These are phyloP conservation scores for Wolfiporia cocos DNA, from an alignment of 1,284 basidiomycete species.

Conservation along the genomic window DNA sequence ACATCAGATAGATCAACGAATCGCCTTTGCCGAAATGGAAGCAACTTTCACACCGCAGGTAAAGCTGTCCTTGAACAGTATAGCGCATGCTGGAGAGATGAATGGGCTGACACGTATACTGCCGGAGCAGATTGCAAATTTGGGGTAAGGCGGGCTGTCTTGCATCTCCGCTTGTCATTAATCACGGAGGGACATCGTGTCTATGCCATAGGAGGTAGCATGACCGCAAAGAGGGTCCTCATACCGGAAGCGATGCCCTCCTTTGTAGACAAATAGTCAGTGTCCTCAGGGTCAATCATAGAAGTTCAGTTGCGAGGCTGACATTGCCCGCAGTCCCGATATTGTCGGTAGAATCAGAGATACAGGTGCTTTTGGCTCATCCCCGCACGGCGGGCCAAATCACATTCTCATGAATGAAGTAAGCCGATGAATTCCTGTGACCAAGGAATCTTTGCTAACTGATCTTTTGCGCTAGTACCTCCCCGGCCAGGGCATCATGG, in stretches of 20 bases:
- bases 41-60: slow-evolving; percentile 76
- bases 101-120: not conserved
- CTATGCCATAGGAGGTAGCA: slow-evolving; percentile 52
- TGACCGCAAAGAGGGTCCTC: slow-evolving; percentile 54
- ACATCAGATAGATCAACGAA: slow-evolving; percentile 69
- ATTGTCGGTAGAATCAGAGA: slow-evolving; percentile 62
- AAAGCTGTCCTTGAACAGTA: slow-evolving; percentile 11
- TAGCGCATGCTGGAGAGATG: not conserved
- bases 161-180: not conserved
- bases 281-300: no score
- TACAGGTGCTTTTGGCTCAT: slow-evolving; percentile 54
- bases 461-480: slow-evolving; percentile 63
- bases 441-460: not conserved
- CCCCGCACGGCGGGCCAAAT: slow-evolving; percentile 68
- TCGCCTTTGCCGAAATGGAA: slow-evolving; percentile 85
- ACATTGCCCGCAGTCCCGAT: slow-evolving; percentile 62
- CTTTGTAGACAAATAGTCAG: slow-evolving; percentile 57
- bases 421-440: slow-evolving; percentile 9
- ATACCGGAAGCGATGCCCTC: slow-evolving; percentile 59
- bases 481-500: slow-evolving; percentile 90
- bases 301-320: no score
- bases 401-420: slow-evolving; percentile 87
- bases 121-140: slow-evolving; percentile 54
- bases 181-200: not conserved
- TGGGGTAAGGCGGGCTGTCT: slow-evolving; percentile 49